These are phyloP conservation scores for Colletotrichum spaethianum DNA, from an alignment of 2,329 filamentous ascomycete genomes.

Conservation along the genomic window DNA sequence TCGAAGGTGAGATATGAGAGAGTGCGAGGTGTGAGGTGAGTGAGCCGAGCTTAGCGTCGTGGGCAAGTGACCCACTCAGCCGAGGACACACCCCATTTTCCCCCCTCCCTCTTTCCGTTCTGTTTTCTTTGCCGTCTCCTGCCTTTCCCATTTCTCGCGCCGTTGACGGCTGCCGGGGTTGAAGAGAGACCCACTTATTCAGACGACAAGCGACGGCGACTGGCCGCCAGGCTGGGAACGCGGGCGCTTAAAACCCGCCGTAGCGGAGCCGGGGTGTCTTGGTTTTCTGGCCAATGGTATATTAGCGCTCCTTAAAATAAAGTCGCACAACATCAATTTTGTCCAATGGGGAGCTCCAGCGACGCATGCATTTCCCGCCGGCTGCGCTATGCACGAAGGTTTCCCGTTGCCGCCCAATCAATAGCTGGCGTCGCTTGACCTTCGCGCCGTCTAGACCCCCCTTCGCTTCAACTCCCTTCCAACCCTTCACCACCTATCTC, in stretches of 20 bases:
- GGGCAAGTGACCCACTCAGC: constrained; percentile 10
- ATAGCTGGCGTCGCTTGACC: neutral
- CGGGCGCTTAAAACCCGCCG: constrained; percentile 40
- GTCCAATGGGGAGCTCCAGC: constrained; percentile 47
- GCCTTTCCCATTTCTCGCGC: constrained; percentile 23
- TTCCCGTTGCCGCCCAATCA: constrained; percentile 27
- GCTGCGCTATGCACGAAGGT: constrained; percentile 31
- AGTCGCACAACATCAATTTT: constrained; percentile 48
- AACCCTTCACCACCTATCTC: neutral
- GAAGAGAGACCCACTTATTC: constrained; percentile 5
- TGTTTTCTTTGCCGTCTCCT: constrained; percentile 7
- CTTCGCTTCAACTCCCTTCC: constrained; percentile 21
- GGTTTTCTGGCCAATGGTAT: constrained; percentile 47
- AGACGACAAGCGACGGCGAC: constrained; percentile 37
- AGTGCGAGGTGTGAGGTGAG: constrained; percentile 34
- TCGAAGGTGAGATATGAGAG: constrained; percentile 12
- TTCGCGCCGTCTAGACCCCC: constrained; percentile 35
- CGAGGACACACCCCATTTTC: constrained; percentile 3
- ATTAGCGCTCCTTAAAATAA: constrained; percentile 43
- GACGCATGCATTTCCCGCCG: constrained; percentile 11
- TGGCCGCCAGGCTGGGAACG: constrained; percentile 21
- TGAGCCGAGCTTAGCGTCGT: constrained; percentile 31
- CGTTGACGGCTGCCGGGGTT: constrained; percentile 32
- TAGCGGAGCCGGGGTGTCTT: constrained; percentile 13
- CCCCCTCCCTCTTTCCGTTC: constrained; percentile 23